Base-by-base conservation (phyloP, 495 filamentous ascomycete species). In the Aspergillus haitiensis region DNA sequence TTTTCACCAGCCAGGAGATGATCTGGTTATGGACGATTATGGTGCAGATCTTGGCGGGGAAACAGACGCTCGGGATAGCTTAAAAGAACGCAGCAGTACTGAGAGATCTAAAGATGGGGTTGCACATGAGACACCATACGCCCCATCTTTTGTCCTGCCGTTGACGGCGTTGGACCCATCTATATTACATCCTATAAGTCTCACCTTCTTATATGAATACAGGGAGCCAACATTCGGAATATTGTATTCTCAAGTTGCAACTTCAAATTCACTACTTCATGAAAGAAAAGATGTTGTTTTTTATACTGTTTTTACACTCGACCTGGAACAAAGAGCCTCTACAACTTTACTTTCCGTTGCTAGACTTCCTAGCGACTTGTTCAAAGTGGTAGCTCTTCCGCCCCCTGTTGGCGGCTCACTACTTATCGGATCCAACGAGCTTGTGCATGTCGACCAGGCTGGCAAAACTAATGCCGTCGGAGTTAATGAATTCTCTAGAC, bases 151-250 rank as follows among this genome's bases (percentile, higher is more conserved):
- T 77, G 91, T 96, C 59, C 79, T 96, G 58, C 86, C 91, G 52
- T 77, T 96, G 70, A 88, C 91, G 54, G 83, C 88, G 64, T 81
- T 99, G 71, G 93, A 99, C 66, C 90, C 92, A 64, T 86, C 82
- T 57, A 81, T 98, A 59, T 82, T 89, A 50, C 88, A 96, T 73
- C 91, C 93, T 44, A 87, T 96, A 70, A 91, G 94, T 65, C 82
- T 99, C 65, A 86, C 90, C 40, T 99, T 99, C 72, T 81, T 99
- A 59, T 84, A 97, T 78, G 93, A 97, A 76, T 99, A 98, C 72
- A 87, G 94, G 59, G 94, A 97, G 73, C 94, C 94, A 31, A 97
- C 94, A 2, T 96, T 99, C 74, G 94, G 94, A 37, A 91, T 98
- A 62, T 75, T 98, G 45, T 95, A 91, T 56, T 88, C 91, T 1